Evolutionary conservation across 192 early-diverging fungal genomes (phyloP), one percentile per base, ranked within the genome.

Genomic region (Chytriomyces sp.): DNA sequence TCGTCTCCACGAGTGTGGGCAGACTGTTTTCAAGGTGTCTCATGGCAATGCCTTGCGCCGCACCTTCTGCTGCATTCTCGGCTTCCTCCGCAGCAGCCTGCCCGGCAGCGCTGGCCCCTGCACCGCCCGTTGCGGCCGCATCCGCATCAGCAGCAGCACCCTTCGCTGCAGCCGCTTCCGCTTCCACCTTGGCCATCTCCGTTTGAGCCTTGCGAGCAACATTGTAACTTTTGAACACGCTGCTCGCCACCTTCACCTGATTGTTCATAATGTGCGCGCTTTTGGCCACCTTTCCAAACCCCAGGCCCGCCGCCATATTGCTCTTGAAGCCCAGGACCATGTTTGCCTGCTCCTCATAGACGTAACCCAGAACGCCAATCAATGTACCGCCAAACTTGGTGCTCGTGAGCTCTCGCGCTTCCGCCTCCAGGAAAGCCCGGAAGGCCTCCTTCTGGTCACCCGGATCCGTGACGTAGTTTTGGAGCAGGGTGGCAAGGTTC

Each of bases 321-420:
- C 37, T 73, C 53, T 68, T 78, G 72, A 78, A 78, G 22, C 76
- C 76, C 26, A 78, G 61, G 28, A 40, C 68, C 39, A 56, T 44
- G 32, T 64, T 40, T 26, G 71, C 70, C 54, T 78, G 76, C 36
- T 78, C 76, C 52, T 66, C 36, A 54, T 78, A 78, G 12, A 78
- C 72, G 41, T 74, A 78, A 66, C 69, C 76, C n/a, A 78, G 36
- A n/a, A 78, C 76, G 32, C 76, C 76, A 74, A 78, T 78, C 57
- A 78, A 33, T 12, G 68, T 69, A 32, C 64, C 76, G 53, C 76
- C 76, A 68, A 78, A 78, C 17, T 58, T 67, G 0, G 76, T 74
- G n/a, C 59, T 68, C 31, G 61, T 61, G 34, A 78, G 49, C 53
- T 78, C 76, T 37, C 74, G 67, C 3, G 71, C 64, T 40, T 78